Percentiles rank a stretch among this genome's conserved stretches.
phyloP scores from a whole-genome alignment of 2,329 filamentous ascomycete species.

The Talaromyces sp. region DNA sequence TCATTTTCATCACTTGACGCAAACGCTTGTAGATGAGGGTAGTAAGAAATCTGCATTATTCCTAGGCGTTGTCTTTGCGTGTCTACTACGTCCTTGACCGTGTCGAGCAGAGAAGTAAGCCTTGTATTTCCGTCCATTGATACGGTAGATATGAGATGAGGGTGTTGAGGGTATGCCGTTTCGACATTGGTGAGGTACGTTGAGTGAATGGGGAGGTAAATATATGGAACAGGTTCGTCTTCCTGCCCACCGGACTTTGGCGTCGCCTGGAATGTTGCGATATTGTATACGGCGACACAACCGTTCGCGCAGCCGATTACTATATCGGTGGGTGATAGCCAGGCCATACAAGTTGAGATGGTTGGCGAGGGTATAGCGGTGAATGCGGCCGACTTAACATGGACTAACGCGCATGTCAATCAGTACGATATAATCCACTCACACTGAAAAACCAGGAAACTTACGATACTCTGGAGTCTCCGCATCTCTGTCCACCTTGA shows the following conservation, averaged over 20 bases:
- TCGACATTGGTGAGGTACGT: constrained; percentile 37
- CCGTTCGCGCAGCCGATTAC: constrained; percentile 54
- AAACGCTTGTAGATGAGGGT: constrained; percentile 51
- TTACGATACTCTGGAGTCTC: constrained; percentile 31
- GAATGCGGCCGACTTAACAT: constrained; percentile 44
- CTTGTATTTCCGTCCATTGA: constrained; percentile 52
- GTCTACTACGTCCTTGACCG: constrained; percentile 40
- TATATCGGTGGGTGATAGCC: constrained; percentile 53
- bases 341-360: constrained; percentile 53
- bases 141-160: constrained; percentile 49
- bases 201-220: constrained; percentile 33
- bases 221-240: constrained; percentile 26
- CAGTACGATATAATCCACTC: not conserved
- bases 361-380: constrained; percentile 45
- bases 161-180: constrained; percentile 50
- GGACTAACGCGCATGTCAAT: constrained; percentile 25
- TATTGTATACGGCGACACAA: constrained; percentile 51
- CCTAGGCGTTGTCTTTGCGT: constrained; percentile 49
- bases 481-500: constrained; percentile 33
- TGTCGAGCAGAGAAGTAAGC: constrained; percentile 51
- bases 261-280: constrained; percentile 21
- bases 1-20: constrained; percentile 53
- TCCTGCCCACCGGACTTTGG: constrained; percentile 7
- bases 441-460: constrained; percentile 1
- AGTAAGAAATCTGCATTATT: constrained; percentile 48